Conservation (phyloP, 495 filamentous ascomycete genomes). For the Trichoderma parareesei region DNA sequence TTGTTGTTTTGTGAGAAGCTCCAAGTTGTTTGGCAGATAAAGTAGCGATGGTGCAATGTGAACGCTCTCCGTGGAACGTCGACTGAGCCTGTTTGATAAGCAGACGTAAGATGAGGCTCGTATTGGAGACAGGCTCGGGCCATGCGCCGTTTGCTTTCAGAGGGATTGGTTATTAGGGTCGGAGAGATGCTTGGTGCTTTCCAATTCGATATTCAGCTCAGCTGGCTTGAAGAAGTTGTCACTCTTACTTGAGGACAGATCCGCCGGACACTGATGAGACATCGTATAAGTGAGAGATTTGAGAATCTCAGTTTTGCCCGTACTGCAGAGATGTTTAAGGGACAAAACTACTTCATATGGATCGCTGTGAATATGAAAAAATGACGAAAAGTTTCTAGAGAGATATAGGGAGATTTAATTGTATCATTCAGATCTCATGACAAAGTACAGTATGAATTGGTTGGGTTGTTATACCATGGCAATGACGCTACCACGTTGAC, state of each 20-base stretch:
- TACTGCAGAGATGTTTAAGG: conserved; percentile 21
- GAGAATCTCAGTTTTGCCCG: conserved; percentile 26
- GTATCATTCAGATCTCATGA: too few relatives aligned
- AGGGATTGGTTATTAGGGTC: conserved; percentile 23
- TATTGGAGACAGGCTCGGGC: conserved; percentile 28
- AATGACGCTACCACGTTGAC: too few relatives aligned
- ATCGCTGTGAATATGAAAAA: too few relatives aligned
- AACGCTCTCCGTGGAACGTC: conserved; percentile 19
- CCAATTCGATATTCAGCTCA: conserved; percentile 30
- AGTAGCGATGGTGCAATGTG: conserved; percentile 14
- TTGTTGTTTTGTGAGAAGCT: conserved; percentile 24
- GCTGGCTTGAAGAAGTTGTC: conserved; percentile 13
- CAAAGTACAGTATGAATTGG: too few relatives aligned
- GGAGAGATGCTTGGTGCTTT: conserved; percentile 22
- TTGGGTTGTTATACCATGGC: too few relatives aligned
- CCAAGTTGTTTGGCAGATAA: conserved; percentile 16
- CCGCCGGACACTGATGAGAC: not conserved
- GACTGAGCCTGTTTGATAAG: conserved; percentile 14
- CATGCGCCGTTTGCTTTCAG: conserved; percentile 33
- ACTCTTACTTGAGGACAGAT: conserved; percentile 12
- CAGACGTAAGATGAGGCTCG: not conserved
- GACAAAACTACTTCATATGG: conserved; percentile 17
- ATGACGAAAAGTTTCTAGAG: too few relatives aligned
- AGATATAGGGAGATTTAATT: too few relatives aligned
- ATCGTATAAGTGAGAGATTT: conserved; percentile 22